Base-by-base conservation (phyloP, 108 stramenopile species). In the Poteriospumella lacustris region DNA sequence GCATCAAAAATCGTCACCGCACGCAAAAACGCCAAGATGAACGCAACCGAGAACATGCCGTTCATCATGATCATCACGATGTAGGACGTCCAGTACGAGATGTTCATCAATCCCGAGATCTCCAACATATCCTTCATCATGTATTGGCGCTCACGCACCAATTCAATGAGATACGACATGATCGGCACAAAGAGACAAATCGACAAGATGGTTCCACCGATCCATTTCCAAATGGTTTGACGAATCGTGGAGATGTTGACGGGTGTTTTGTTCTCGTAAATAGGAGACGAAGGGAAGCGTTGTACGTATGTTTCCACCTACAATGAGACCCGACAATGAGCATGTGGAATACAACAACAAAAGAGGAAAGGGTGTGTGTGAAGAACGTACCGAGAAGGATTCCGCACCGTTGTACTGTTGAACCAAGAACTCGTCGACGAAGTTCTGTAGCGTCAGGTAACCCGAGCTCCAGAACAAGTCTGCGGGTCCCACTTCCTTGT, bases 381-480 rank as follows among this genome's bases (percentile, higher is more conserved):
- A n/a, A n/a, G n/a, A n/a, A n/a, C n/a, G n/a, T 42, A 73, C 70
- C 70, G 36, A 12, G 31, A 34, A 73, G 41, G 70, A 56, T 5
- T 33, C 70, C 24, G 19, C 38, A 42, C n/a, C n/a, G n/a, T 44
- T 26, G 31, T 73, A 73, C 42, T 38, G 70, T 26, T 42, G 70
- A 19, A 31, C 33, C 42, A 73, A 24, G 36, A 33, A 73, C 9
- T 3, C 36, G 26, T n/a, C 36, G 5, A 73, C 36, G 42, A 73
- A 73, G 70, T 73, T 73, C 70, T 73, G 70, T 19, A 73, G 31
- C 9, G 70, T 73, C 36, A 73, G 42, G 36, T 73, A 73, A n/a
- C 70, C 70, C 26, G 70, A 73, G 33, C 47, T 73, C 43, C 43
- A 52, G 33, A 26, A 73, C 15, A 33, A 5, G 36, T 73, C 70